Conservation (phyloP, 352 stramenopile species). For the Globisporangium paroecandrum region DNA sequence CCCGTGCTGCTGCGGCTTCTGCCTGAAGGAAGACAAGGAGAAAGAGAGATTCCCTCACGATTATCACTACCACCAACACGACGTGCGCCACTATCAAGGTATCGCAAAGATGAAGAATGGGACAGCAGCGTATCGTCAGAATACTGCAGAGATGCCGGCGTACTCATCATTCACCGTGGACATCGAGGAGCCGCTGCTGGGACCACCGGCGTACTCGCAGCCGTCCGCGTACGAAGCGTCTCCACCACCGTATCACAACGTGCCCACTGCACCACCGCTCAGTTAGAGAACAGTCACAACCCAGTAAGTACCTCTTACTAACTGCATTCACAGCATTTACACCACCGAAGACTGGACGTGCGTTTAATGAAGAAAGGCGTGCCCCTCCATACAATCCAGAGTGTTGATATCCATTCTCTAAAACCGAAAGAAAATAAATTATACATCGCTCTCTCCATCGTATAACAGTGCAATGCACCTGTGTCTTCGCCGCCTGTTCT, state of each 20-base stretch:
- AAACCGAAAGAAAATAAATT: neutral
- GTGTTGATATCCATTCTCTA: neutral
- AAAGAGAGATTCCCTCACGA: neutral
- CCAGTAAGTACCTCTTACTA: neutral
- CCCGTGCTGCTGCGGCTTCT: conserved; percentile 43
- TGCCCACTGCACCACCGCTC: conserved; percentile 64
- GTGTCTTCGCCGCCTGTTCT: neutral
- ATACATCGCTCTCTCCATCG: neutral
- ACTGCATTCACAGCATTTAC: neutral
- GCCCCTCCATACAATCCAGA: too few relatives aligned
- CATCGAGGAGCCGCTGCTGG: conserved; percentile 67
- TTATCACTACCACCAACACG: conserved; percentile 6
- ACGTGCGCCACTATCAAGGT: conserved; percentile 2
- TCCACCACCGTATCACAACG: conserved; percentile 52
- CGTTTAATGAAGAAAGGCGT: neutral
- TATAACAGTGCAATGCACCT: neutral
- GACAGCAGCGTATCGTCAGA: neutral
- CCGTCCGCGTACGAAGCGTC: conserved; percentile 26
- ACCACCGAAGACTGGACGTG: neutral
- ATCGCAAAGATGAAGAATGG: neutral
- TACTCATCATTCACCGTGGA: conserved; percentile 38
- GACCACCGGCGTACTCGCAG: conserved; percentile 35
- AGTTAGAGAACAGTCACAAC: conserved; percentile 15
- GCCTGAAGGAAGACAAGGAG: conserved; percentile 20
- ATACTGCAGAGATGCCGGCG: conserved; percentile 15